These are phyloP conservation scores for Azolla pinnata DNA, from an alignment of 75 land plant genomes.

Conservation along the genomic window DNA sequence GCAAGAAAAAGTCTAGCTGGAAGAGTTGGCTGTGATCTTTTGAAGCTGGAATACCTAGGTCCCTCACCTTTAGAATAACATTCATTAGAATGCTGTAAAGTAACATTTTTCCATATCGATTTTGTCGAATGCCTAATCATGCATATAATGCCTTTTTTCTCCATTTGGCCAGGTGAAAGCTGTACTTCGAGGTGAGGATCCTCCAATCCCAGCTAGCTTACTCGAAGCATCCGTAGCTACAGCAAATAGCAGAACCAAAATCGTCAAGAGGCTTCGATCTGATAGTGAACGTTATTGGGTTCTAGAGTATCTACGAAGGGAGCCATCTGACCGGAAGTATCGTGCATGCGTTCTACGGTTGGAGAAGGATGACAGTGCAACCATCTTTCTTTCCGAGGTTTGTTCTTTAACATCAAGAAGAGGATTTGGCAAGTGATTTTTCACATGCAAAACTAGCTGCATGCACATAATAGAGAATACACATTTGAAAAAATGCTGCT, in stretches of 20 bases:
- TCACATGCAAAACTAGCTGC: no score
- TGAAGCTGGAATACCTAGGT: no score
- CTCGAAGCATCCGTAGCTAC: slow-evolving; percentile 63
- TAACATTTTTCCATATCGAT: no score
- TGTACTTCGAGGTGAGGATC: slow-evolving; percentile 60
- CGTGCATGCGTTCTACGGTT: slow-evolving; percentile 69
- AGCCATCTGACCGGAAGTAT: slow-evolving; percentile 51
- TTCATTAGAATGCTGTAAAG: no score
- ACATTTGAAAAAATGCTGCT: no score
- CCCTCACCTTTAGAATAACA: no score
- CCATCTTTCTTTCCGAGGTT: slow-evolving; percentile 70
- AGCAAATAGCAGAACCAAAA: slow-evolving; percentile 37
- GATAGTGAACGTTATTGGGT: slow-evolving; percentile 78
- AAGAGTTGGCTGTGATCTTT: no score
- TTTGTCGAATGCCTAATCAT: no score
- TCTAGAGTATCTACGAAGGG: slow-evolving; percentile 71
- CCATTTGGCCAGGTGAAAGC: slow-evolving; percentile 63
- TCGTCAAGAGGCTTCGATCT: slow-evolving; percentile 38
- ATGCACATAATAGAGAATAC: no score
- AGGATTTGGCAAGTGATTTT: no score
- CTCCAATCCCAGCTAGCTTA: slow-evolving; percentile 60
- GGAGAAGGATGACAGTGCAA: slow-evolving; percentile 61
- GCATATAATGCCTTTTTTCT: not conserved
- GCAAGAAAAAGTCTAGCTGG: no score
- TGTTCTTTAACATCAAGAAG: no score